phyloP scores from a whole-genome alignment of 129 eudicot species.

The Arctium minus region DNA sequence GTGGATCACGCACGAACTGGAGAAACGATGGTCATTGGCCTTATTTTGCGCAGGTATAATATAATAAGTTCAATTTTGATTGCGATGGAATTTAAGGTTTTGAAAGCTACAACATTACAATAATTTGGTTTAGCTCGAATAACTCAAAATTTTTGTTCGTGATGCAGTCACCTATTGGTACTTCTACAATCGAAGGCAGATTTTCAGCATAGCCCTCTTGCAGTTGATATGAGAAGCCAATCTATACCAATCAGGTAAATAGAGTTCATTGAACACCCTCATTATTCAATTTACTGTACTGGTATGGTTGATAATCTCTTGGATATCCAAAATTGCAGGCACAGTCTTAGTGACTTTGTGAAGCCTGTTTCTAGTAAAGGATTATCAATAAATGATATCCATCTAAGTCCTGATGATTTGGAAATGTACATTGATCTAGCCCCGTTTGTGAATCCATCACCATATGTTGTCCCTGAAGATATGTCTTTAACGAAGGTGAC shows the following conservation, averaged over 20 bases:
- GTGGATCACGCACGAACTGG: constrained; percentile 87
- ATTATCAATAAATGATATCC: constrained; percentile 69
- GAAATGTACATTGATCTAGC: constrained; percentile 99
- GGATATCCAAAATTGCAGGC: constrained; percentile 46
- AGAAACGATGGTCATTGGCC: constrained; percentile 89
- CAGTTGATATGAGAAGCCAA: constrained; percentile 71
- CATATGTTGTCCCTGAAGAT: constrained; percentile 96
- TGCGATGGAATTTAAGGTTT: neutral
- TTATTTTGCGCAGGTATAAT: constrained; percentile 72
- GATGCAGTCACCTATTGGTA: constrained; percentile 79
- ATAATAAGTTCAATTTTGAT: constrained; percentile 5
- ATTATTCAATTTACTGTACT: neutral
- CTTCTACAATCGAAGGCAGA: constrained; percentile 91
- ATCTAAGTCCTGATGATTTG: constrained; percentile 73
- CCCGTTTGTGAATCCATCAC: constrained; percentile 91
- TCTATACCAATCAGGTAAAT: constrained; percentile 77
- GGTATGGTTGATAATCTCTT: neutral
- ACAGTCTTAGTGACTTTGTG: constrained; percentile 84
- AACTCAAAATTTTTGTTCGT: neutral
- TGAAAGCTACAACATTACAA: neutral
- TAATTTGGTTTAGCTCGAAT: neutral
- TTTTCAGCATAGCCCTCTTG: constrained; percentile 93
- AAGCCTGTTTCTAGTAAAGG: constrained; percentile 98
- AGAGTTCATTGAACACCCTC: neutral
- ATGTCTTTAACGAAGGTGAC: constrained; percentile 93